Evolutionary conservation across 345 rosid species (phyloP).

Genomic region (Citrus maxima): DNA sequence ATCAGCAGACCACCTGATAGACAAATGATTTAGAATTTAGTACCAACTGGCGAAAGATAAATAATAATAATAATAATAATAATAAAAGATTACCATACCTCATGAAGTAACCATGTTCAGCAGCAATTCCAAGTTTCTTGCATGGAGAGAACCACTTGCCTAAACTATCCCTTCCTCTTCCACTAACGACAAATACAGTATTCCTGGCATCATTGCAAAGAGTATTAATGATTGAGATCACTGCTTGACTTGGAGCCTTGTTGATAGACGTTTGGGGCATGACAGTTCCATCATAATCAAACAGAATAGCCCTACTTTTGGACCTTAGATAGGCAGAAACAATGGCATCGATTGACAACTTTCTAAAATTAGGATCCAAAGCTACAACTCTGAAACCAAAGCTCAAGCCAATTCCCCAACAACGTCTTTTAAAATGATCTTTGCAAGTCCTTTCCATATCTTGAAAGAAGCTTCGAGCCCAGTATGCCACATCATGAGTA

Average conservation of each 20-base stretch:
- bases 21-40: conserved; percentile 4
- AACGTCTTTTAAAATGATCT: conserved; percentile 66
- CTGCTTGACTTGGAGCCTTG: conserved; percentile 50
- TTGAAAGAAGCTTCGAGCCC: conserved; percentile 72
- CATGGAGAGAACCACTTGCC: conserved; percentile 68
- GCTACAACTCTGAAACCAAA: conserved; percentile 78
- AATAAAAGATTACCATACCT: conserved; percentile 34
- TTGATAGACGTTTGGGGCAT: conserved; percentile 69
- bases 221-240: conserved; percentile 47
- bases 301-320: conserved; percentile 56
- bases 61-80: neutral
- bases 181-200: conserved; percentile 63
- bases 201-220: conserved; percentile 56
- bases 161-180: conserved; percentile 64
- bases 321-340: conserved; percentile 55
- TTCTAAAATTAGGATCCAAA: conserved; percentile 65
- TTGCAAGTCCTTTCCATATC: conserved; percentile 72
- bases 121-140: conserved; percentile 59
- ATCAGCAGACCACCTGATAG: conserved; percentile 46
- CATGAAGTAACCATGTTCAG: conserved; percentile 68
- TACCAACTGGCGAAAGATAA: neutral
- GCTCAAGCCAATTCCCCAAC: conserved; percentile 78
- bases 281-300: conserved; percentile 76
- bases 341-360: conserved; percentile 50
- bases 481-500: conserved; percentile 73